These are phyloP conservation scores for Lentinula guzmanii DNA, from an alignment of 768 basidiomycete species.

Conservation along the genomic window DNA sequence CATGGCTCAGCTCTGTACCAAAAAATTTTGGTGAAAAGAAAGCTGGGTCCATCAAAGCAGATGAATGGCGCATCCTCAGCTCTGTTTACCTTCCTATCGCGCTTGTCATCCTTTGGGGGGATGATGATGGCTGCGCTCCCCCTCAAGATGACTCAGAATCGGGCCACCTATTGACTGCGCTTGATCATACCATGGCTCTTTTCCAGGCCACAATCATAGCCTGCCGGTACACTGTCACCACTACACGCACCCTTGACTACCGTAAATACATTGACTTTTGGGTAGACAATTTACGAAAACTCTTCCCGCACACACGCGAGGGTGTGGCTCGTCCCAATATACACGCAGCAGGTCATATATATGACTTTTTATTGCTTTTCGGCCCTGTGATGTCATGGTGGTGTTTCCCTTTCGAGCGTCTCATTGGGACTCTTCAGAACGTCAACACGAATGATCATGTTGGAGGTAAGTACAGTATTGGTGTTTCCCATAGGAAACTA, in stretches of 20 bases:
- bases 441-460: slow-evolving; percentile 21
- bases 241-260: neutral
- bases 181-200: slow-evolving; percentile 19
- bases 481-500: neutral
- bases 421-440: slow-evolving; percentile 29
- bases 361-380: slow-evolving; percentile 18
- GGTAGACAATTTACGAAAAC: slow-evolving; percentile 7
- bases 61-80: slow-evolving; percentile 25
- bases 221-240: slow-evolving; percentile 10
- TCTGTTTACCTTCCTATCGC: slow-evolving; percentile 28
- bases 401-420: slow-evolving; percentile 29
- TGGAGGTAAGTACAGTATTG: neutral
- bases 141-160: neutral
- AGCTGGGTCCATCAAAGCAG: slow-evolving; percentile 31
- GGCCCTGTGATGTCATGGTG: slow-evolving; percentile 23
- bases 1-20: slow-evolving; percentile 23
- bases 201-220: slow-evolving; percentile 15
- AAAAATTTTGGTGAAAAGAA: slow-evolving; percentile 17
- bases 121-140: slow-evolving; percentile 1
- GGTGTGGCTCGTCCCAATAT: slow-evolving; percentile 17
- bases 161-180: neutral
- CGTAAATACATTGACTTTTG: slow-evolving; percentile 5
- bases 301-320: slow-evolving; percentile 11
- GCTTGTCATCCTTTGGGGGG: slow-evolving; percentile 24
- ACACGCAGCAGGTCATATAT: slow-evolving; percentile 23